phyloP scores from a whole-genome alignment of 768 basidiomycete genomes.

The Leccinum pellstonianum region DNA sequence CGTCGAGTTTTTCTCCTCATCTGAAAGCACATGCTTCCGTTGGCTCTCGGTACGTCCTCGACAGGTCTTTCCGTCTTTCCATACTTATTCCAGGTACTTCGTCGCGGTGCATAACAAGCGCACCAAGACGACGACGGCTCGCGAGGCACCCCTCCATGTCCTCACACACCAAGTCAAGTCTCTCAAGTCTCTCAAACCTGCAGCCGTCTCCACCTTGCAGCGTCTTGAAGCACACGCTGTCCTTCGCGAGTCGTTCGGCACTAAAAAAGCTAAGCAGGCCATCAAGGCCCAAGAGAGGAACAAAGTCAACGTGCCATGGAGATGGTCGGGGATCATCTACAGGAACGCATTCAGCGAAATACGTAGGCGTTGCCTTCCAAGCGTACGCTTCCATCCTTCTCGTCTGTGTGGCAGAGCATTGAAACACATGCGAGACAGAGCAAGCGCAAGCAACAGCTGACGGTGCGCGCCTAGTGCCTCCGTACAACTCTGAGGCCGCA shows the following conservation, averaged over 20 bases:
- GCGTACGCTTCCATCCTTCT: conserved; percentile 46
- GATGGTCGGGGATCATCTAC: conserved; percentile 75
- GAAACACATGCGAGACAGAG: conserved; percentile 40
- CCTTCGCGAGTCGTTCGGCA: conserved; percentile 93
- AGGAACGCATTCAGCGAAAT: conserved; percentile 77
- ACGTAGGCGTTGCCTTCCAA: conserved; percentile 65
- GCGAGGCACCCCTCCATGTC: conserved; percentile 66
- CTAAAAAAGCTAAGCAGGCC: conserved; percentile 86
- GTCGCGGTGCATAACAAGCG: conserved; percentile 79
- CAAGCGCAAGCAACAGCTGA: conserved; percentile 65
- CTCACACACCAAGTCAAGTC: conserved; percentile 81
- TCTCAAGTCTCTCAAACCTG: conserved; percentile 61
- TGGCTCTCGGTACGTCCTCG: too few species aligned
- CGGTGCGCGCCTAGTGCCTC: conserved; percentile 71
- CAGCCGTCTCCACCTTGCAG: conserved; percentile 47
- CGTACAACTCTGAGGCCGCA: conserved; percentile 62
- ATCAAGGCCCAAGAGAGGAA: conserved; percentile 88
- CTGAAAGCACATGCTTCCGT: conserved; percentile 35
- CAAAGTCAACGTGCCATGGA: conserved; percentile 92
- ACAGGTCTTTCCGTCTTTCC: not conserved
- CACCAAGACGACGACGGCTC: conserved; percentile 67
- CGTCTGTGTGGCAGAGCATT: not conserved
- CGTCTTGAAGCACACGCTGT: conserved; percentile 65
- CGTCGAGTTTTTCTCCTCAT: conserved; percentile 76
- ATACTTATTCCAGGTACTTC: conserved; percentile 58